Evolutionary conservation across 805 yeast species (phyloP).

Genomic region (Lipomyces mesembrius): DNA sequence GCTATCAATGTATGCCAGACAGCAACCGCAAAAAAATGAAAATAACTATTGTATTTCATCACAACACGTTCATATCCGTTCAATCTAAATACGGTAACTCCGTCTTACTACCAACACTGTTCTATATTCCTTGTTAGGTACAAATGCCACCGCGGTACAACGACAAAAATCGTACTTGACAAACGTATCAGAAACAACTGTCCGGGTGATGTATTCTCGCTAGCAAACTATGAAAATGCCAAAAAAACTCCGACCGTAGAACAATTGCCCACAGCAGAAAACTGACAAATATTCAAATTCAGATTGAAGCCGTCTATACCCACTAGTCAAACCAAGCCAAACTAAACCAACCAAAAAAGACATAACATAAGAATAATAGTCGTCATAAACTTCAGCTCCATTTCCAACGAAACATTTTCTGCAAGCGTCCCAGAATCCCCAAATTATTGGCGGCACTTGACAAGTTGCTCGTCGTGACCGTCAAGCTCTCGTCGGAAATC

Average conservation of each 20-base stretch:
- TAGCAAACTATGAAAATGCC: background rate
- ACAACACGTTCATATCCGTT: too few species aligned
- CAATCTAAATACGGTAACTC: background rate
- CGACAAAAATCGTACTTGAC: background rate
- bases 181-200: background rate
- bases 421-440: constrained; percentile 22
- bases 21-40: too few species aligned
- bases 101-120: background rate
- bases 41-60: too few species aligned
- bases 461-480: constrained; percentile 22
- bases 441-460: constrained; percentile 1
- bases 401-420: constrained; percentile 22
- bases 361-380: background rate
- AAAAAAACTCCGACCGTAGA: too few species aligned
- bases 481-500: constrained; percentile 33
- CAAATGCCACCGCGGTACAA: background rate
- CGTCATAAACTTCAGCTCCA: constrained; percentile 4
- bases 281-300: background rate
- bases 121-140: too few species aligned
- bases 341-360: background rate
- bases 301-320: background rate
- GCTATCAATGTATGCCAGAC: too few species aligned
- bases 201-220: background rate
- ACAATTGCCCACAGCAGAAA: background rate
- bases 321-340: background rate